Conservation (phyloP, 2,329 filamentous ascomycete species). For the Cladosporium sp. region DNA sequence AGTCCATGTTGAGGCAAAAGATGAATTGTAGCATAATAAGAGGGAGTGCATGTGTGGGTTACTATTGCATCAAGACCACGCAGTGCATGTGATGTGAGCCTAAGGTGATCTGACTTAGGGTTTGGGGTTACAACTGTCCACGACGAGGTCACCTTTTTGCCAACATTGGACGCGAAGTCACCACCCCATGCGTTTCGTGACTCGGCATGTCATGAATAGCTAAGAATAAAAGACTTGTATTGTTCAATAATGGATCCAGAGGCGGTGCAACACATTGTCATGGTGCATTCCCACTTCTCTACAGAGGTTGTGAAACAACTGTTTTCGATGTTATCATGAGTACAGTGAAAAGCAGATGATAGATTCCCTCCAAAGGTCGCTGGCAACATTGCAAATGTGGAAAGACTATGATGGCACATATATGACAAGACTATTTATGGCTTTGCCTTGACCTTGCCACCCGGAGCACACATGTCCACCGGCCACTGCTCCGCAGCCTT, state of each 20-base stretch:
- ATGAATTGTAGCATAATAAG: neutral
- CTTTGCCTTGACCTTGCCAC: conserved; percentile 3
- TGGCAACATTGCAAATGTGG: neutral
- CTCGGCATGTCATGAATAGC: no score
- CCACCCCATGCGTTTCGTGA: no score
- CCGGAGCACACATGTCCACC: conserved; percentile 7
- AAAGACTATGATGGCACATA: neutral
- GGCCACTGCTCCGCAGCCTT: conserved; percentile 6
- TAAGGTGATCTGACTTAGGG: neutral
- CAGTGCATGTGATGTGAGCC: neutral
- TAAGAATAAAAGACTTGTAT: no score
- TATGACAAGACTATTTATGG: neutral
- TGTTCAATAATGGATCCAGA: neutral
- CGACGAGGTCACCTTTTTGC: neutral
- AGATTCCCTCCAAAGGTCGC: neutral
- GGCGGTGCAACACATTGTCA: no score
- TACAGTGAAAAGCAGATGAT: no score
- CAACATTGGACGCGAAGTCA: neutral
- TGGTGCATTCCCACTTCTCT: no score
- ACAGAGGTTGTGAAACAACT: no score
- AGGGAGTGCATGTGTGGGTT: neutral
- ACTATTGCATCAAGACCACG: neutral
- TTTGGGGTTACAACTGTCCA: neutral
- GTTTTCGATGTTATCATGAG: no score
- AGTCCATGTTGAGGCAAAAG: neutral